Conservation (phyloP, 176 grass and related monocot species). For the Rhynchospora pubera region DNA sequence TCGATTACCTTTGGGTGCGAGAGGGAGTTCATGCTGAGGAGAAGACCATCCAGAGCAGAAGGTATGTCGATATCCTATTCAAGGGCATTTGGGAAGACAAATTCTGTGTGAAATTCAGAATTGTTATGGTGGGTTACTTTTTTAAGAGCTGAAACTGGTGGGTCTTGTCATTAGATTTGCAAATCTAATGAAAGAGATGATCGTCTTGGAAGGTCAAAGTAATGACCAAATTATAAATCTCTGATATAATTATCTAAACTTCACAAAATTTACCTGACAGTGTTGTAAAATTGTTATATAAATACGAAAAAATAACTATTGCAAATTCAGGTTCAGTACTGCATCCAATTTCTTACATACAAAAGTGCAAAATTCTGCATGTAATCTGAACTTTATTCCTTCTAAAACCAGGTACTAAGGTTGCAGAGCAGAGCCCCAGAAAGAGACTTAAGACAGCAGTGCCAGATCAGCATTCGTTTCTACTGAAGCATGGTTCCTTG, state of each 20-base stretch:
- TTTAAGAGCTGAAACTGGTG: neutral
- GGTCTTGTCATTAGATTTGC: neutral
- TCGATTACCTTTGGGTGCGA: constrained; percentile 73
- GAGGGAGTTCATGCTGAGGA: constrained; percentile 57
- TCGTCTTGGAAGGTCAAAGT: neutral
- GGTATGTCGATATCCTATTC: neutral
- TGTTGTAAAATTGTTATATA: neutral
- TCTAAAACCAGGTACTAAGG: neutral
- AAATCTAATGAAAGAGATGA: neutral
- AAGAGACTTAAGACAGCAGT: constrained; percentile 37
- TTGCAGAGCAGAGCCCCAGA: constrained; percentile 14
- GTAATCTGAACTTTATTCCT: neutral
- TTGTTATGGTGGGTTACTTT: neutral
- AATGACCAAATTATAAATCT: neutral
- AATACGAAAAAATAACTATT: neutral
- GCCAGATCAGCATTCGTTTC: constrained; percentile 33
- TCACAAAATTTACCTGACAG: neutral
- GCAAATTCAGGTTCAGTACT: neutral
- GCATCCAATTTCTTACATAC: neutral
- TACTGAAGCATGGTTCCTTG: constrained; percentile 75
- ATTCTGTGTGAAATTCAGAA: neutral
- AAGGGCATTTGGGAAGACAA: neutral
- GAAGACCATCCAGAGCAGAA: constrained; percentile 47
- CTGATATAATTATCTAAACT: neutral
- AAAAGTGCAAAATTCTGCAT: neutral